A percentile compares a stretch with the other conserved stretches of the same genome.
Conservation (phyloP, 2,329 filamentous ascomycete species). For the Cryphonectria parasitica region DNA sequence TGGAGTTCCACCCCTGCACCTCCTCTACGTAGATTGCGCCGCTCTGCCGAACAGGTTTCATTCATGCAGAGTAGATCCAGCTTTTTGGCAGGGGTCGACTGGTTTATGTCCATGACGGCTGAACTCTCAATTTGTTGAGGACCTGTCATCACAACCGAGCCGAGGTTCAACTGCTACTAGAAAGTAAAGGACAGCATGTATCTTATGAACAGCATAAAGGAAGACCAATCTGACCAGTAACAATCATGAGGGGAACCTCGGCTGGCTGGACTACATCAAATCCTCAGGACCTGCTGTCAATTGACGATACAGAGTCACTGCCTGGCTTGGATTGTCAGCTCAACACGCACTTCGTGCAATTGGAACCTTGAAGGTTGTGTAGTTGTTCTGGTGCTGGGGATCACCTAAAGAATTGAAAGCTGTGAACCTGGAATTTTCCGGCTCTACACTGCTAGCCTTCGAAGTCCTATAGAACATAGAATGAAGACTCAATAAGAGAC, state of each 20-base stretch:
- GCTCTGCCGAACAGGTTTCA: neutral
- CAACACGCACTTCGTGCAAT: neutral
- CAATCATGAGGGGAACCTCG: neutral
- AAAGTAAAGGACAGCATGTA: neutral
- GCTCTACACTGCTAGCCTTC: too few relatives aligned
- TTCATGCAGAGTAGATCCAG: slow-evolving; percentile 3
- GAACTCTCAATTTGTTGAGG: slow-evolving; percentile 1
- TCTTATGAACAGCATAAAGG: neutral
- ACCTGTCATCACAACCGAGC: neutral
- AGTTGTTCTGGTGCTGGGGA: neutral
- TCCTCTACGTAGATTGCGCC: neutral
- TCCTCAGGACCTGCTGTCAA: neutral
- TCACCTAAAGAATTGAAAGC: neutral
- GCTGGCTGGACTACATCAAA: neutral
- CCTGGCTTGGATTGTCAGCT: neutral
- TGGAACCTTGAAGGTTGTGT: neutral
- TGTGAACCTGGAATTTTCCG: neutral
- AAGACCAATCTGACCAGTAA: neutral
- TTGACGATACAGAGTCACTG: neutral
- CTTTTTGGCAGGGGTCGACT: neutral
- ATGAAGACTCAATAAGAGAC: neutral
- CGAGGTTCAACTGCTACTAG: neutral
- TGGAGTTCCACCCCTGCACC: slow-evolving; percentile 4
- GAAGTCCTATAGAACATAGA: too few relatives aligned
- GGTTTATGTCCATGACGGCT: neutral